phyloP scores from a whole-genome alignment of 139 green algal genomes.

The Coelastrella sp. region DNA sequence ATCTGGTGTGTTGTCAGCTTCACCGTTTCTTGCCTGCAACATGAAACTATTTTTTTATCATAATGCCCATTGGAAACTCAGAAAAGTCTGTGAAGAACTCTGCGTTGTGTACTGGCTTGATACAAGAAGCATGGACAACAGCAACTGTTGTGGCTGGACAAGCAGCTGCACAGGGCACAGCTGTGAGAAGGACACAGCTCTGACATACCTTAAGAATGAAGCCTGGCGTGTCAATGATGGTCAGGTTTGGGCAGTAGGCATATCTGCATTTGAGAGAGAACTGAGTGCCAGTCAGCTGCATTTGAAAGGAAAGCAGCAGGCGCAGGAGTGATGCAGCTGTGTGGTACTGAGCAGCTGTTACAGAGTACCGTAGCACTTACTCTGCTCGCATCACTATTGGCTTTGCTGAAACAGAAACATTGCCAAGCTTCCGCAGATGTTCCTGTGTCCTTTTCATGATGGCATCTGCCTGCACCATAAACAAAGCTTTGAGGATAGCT shows the following conservation, averaged over 20 bases:
- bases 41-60: neutral
- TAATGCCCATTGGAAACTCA: too few relatives aligned
- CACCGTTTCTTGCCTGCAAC: conserved; percentile 80
- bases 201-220: conserved; percentile 77
- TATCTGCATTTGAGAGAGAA: conserved; percentile 55
- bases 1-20: conserved; percentile 88
- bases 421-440: conserved; percentile 80
- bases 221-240: conserved; percentile 97
- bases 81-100: too few relatives aligned
- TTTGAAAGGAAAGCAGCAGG: neutral
- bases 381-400: conserved; percentile 87
- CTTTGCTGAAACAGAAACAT: conserved; percentile 83
- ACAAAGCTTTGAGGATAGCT: neutral
- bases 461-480: conserved; percentile 64
- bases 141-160: neutral
- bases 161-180: too few relatives aligned
- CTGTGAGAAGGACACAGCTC: too few relatives aligned
- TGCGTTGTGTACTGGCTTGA: too few relatives aligned
- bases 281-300: neutral
- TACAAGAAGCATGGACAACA: neutral
- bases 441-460: conserved; percentile 88
- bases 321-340: neutral
- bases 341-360: neutral
- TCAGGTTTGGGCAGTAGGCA: conserved; percentile 96
- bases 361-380: conserved; percentile 48